A percentile compares a stretch with the other conserved stretches of the same genome.
Conservation (phyloP, 306 rosid genomes). For the Argentina anserina region DNA sequence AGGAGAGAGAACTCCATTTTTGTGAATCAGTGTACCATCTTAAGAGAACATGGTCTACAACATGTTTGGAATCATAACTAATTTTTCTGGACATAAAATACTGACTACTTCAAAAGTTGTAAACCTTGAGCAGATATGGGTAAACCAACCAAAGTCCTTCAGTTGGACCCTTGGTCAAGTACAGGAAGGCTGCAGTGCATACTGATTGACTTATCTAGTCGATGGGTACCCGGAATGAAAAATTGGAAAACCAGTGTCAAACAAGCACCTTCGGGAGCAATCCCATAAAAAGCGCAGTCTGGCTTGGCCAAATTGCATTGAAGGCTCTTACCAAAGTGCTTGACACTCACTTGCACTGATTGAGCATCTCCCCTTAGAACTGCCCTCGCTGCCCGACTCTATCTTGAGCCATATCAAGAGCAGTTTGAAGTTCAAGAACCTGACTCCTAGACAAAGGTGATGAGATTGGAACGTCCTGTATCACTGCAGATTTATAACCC, state of each 20-base stretch:
- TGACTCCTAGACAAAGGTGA: conserved; percentile 70
- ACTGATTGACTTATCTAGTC: conserved; percentile 87
- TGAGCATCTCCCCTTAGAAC: conserved; percentile 75
- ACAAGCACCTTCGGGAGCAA: conserved; percentile 74
- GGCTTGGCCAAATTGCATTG: conserved; percentile 90
- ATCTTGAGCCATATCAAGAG: conserved; percentile 81
- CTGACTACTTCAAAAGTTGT: not conserved
- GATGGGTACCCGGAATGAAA: conserved; percentile 72
- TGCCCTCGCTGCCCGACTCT: conserved; percentile 57
- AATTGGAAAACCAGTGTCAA: conserved; percentile 63
- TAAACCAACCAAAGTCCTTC: conserved; percentile 23
- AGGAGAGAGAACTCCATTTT: not conserved
- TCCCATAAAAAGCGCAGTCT: conserved; percentile 95
- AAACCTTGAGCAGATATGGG: not conserved
- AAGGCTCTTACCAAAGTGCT: conserved; percentile 88
- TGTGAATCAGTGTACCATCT: not conserved
- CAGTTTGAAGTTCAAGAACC: conserved; percentile 70
- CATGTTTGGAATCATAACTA: not conserved
- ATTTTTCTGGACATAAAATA: not conserved
- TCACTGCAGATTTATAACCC: conserved; percentile 77
- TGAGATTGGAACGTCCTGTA: conserved; percentile 88
- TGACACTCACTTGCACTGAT: conserved; percentile 85
- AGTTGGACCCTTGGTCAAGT: conserved; percentile 61
- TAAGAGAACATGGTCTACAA: not conserved
- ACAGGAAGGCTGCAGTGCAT: conserved; percentile 96